Base-by-base conservation (phyloP, 116 monocot genomes). In the Thalassia testudinum region DNA sequence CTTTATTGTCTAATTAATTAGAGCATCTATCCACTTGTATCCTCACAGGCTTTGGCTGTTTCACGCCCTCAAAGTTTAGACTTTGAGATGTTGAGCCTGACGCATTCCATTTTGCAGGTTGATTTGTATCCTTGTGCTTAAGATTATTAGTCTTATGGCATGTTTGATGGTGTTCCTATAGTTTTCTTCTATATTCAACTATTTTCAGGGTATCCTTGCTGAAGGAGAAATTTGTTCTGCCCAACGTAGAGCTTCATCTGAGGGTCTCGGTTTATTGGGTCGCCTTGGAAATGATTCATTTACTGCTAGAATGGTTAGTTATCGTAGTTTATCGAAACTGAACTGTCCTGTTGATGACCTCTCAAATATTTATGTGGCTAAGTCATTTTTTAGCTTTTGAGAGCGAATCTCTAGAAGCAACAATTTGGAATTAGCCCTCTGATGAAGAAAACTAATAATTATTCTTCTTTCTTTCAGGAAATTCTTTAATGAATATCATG, bases 201-300 rank as follows among this genome's bases (percentile, higher is more conserved):
- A n/a, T 56, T 43, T 27, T 49, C 27, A 97, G 95, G 64, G 72
- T 53, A 82, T 97, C 61, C 60, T 97, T 28, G 74, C 75, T 43
- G 97, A 97, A 61, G 64, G 76, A 16, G 89, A 85, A 42, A 77
- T 70, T 50, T 66, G 56, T 63, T 62, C 78, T 57, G 70, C 79
- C 37, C 97, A 97, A 57, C 49, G 79, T 60, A 72, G 97, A 82
- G 97, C 97, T 68, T 74, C 79, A 63, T 68, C 75, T 40, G 97
- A 97, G 60, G 89, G 85, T 57, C 77, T 97, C 57, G 97, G 97
- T 66, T 66, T 89, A 40, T 66, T 97, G 53, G 85, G 77, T 65
- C 85, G 97, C 18, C 67, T 89, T 70, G 97, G 82, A 22, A 77
- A 65, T 82, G 97, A 97, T 69, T 56, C 74, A 23, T 82, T 88